A percentile compares a stretch with the other conserved stretches of the same genome.
These are phyloP conservation scores for Penstemon eatonii DNA, from an alignment of 257 asterid species.

Conservation along the genomic window DNA sequence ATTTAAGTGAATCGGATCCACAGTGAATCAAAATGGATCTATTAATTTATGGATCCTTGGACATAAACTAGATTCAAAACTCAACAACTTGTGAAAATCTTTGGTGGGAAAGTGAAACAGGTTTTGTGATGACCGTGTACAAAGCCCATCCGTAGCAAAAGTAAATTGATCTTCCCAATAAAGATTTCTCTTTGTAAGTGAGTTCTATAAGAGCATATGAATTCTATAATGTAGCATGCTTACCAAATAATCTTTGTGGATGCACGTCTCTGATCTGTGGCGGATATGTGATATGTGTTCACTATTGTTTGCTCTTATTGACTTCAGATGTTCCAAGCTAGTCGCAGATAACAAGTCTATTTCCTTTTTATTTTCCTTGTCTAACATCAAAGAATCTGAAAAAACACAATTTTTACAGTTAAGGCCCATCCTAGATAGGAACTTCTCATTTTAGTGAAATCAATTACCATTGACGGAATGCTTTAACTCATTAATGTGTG, in stretches of 20 bases:
- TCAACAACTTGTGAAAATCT: too few species aligned
- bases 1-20: too few species aligned
- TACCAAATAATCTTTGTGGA: constrained; percentile 68
- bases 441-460: neutral
- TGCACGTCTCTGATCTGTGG: constrained; percentile 55
- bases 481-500: constrained; percentile 36
- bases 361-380: constrained; percentile 49
- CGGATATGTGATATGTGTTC: constrained; percentile 50
- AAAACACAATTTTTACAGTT: constrained; percentile 4
- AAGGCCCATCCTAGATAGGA: neutral
- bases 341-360: constrained; percentile 36
- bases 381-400: constrained; percentile 63
- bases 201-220: neutral
- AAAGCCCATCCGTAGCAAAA: too few species aligned
- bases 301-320: constrained; percentile 41
- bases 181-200: too few species aligned
- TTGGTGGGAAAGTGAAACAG: too few species aligned
- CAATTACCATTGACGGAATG: constrained; percentile 50
- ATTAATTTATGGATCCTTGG: neutral
- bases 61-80: neutral
- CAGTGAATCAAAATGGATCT: neutral
- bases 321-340: constrained; percentile 49
- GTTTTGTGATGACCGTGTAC: too few species aligned
- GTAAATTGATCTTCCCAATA: too few species aligned
- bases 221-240: neutral